Evolutionary conservation across 2,329 filamentous ascomycete species (phyloP).

Genomic region (Penicillium aurantiogriseum): DNA sequence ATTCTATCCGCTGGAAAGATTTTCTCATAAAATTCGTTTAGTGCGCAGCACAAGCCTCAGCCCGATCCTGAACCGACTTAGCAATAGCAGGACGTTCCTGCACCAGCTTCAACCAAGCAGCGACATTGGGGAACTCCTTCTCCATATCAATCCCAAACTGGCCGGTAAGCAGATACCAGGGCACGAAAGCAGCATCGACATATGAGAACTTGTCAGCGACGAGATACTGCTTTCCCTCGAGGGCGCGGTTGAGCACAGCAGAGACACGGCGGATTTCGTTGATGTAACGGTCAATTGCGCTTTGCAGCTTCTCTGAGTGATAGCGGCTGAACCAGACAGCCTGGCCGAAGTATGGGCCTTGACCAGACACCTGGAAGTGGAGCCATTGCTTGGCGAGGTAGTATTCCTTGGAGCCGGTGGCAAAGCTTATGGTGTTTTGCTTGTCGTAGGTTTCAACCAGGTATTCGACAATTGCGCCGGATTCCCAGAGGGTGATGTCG

Average conservation of each 20-base stretch:
- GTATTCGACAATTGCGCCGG: constrained; percentile 47
- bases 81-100: constrained; percentile 28
- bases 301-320: constrained; percentile 45
- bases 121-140: constrained; percentile 31
- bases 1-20: neutral
- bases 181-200: constrained; percentile 44
- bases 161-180: constrained; percentile 31
- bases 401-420: constrained; percentile 32
- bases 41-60: constrained; percentile 8
- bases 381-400: constrained; percentile 48
- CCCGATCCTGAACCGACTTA: constrained; percentile 21
- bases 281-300: constrained; percentile 47
- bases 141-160: constrained; percentile 25
- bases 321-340: constrained; percentile 44
- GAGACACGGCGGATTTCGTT: constrained; percentile 48
- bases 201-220: constrained; percentile 46
- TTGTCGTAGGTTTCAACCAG: constrained; percentile 48
- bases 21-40: neutral
- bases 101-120: constrained; percentile 32
- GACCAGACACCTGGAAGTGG: constrained; percentile 47
- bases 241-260: constrained; percentile 43
- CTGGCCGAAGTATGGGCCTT: constrained; percentile 53
- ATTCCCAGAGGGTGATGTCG: constrained; percentile 45
- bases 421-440: constrained; percentile 39
- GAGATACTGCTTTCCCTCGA: constrained; percentile 41